Evolutionary conservation across 805 yeast genomes (phyloP).

Genomic region (Suhomyces emberorum): DNA sequence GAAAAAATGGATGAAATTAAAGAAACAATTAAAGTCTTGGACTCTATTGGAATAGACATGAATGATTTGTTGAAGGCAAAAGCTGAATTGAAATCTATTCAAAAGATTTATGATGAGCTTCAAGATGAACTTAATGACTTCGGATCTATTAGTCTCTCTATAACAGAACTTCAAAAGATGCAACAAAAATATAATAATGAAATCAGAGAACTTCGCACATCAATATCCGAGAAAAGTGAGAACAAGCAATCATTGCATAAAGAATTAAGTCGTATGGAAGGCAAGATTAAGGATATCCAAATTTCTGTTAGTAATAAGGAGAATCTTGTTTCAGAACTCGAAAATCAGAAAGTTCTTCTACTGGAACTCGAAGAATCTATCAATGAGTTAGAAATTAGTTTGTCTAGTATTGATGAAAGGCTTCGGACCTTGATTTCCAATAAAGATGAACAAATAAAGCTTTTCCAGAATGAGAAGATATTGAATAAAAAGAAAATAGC

Average conservation of each 20-base stretch:
- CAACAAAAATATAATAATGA: constrained; percentile 37
- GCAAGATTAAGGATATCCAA: constrained; percentile 49
- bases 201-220: constrained; percentile 39
- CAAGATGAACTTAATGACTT: constrained; percentile 34
- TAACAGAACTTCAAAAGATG: constrained; percentile 45
- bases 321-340: constrained; percentile 46
- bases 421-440: constrained; percentile 4
- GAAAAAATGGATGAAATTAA: neutral
- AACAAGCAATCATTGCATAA: constrained; percentile 44
- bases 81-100: constrained; percentile 25
- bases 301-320: constrained; percentile 53
- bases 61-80: constrained; percentile 32
- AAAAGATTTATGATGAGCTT: constrained; percentile 24
- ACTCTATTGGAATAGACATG: constrained; percentile 11
- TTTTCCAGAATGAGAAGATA: no score
- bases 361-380: constrained; percentile 24
- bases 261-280: constrained; percentile 46
- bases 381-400: constrained; percentile 4
- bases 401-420: constrained; percentile 1
- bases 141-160: constrained; percentile 35
- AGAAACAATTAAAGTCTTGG: neutral
- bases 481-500: neutral
- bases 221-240: constrained; percentile 28
- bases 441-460: neutral
- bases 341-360: constrained; percentile 37